Evolutionary conservation across 192 early-diverging fungal genomes (phyloP), one percentile per base, ranked within the genome.

Genomic region (Backusella liffmaniae): DNA sequence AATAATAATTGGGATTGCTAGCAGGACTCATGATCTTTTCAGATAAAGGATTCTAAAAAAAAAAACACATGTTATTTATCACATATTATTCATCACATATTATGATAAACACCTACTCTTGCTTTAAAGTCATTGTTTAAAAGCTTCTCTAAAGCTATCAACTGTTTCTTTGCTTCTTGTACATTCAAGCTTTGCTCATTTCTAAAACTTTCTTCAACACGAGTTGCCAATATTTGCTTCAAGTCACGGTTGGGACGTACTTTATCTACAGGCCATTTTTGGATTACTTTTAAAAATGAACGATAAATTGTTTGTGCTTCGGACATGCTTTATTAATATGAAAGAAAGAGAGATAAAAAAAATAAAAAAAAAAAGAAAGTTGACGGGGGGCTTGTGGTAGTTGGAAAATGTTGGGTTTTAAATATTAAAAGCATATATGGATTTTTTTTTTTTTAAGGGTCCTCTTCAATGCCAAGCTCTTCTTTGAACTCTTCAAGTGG

Each of bases 211-310:
- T 86, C 84, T 59, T 80, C 82, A 23, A 89, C 84, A 46, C 86
- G 85, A 53, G 76, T 79, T 18, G 80, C 51, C 35, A 93, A 78
- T 21, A 88, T 84, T 12, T 84, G 83, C 75, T 90, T 92, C 84
- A 91, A 86, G 76, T 90, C 88, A 67, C 91, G 88, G 26, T 86
- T 90, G 26, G 92, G 92, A 15, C 92, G 86, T 42, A 93, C 86
- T 76, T 86, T 83, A 76, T 93, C 92, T 8, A 81, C 80, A 5
- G 92, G 92, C 91, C 92, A 93, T 21, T 81, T 75, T 23, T 84
- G 70, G 49, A 91, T 84, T 12, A 89, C 77, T 15, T 87, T 87
- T 59, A 90, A 79, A 69, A 90, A 93, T 4, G 87, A 76, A 41
- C 84, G 79, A 77, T 91, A 87, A 56, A 93, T 83, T 34, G 75